These are phyloP conservation scores for Coix lacrymajobi DNA, from an alignment of 176 grass and related monocot genomes.

Conservation along the genomic window DNA sequence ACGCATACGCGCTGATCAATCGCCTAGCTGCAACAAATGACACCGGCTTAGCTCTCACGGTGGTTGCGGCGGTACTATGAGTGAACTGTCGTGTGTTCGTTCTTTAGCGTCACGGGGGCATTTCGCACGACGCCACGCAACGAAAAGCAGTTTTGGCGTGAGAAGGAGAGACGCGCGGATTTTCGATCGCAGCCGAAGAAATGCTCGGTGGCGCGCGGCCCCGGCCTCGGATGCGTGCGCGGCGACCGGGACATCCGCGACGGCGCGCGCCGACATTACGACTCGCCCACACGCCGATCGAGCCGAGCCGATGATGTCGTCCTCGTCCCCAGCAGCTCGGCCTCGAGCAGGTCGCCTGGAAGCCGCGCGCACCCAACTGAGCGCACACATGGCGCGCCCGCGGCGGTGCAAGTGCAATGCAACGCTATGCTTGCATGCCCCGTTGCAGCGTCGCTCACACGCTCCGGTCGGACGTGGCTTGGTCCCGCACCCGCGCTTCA, in stretches of 20 bases:
- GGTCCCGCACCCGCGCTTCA: constrained; percentile 15
- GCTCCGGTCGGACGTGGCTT: not conserved
- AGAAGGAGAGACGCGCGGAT: too few species aligned
- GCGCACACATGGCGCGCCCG: not conserved
- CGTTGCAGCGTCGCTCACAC: not conserved
- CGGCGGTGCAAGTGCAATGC: not conserved
- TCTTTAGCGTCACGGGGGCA: not conserved
- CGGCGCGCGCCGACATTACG: not conserved
- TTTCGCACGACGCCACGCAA: not conserved
- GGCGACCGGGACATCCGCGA: not conserved
- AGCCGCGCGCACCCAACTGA: not conserved
- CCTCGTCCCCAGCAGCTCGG: not conserved
- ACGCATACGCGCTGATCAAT: not conserved
- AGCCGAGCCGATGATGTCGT: not conserved
- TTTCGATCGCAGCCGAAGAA: not conserved
- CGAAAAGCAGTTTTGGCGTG: not conserved
- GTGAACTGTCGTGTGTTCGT: not conserved
- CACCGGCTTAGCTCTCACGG: not conserved
- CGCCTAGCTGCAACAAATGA: not conserved
- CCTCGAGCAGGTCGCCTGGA: not conserved
- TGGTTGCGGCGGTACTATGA: not conserved
- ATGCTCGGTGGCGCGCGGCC: not conserved
- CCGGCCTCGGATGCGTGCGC: not conserved
- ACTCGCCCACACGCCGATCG: not conserved
- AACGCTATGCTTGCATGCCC: not conserved